Evolutionary conservation across 495 filamentous ascomycete genomes (phyloP).

Genomic region (Xylaria bambusicola): DNA sequence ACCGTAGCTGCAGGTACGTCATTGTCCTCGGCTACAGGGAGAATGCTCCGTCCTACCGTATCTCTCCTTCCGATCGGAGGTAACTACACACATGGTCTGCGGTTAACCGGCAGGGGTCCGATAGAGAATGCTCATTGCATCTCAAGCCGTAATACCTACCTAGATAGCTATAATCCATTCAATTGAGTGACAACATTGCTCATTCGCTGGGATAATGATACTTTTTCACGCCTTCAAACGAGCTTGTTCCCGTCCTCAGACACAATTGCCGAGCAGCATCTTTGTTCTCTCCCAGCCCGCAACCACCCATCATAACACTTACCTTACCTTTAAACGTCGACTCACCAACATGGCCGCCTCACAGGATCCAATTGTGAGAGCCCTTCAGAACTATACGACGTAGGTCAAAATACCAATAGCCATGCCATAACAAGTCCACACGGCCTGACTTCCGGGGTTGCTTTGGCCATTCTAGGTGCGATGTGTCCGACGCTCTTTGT

Average conservation of each 20-base stretch:
- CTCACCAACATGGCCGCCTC: constrained; percentile 7
- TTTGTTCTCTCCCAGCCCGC: neutral
- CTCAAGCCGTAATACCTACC: no score
- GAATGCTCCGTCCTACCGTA: no score
- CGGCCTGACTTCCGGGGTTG: neutral
- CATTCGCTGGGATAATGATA: neutral
- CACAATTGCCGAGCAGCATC: neutral
- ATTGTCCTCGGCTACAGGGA: constrained; percentile 11
- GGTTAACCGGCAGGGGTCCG: no score
- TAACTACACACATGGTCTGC: no score
- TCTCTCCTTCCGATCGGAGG: no score
- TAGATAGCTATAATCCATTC: no score
- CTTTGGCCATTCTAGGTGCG: constrained; percentile 34
- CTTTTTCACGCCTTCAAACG: neutral
- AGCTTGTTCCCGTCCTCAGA: neutral
- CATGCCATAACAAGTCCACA: neutral
- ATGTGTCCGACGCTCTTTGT: constrained; percentile 49
- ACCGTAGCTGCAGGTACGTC: constrained; percentile 1
- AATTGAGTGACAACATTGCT: neutral
- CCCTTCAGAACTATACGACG: constrained; percentile 46
- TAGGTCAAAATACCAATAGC: constrained; percentile 21
- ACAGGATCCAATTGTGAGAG: constrained; percentile 38
- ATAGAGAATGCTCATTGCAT: no score
- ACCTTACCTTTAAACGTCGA: neutral
- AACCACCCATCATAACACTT: neutral